phyloP scores from a whole-genome alignment of 768 basidiomycete species.

The Tubosaeta sp. region DNA sequence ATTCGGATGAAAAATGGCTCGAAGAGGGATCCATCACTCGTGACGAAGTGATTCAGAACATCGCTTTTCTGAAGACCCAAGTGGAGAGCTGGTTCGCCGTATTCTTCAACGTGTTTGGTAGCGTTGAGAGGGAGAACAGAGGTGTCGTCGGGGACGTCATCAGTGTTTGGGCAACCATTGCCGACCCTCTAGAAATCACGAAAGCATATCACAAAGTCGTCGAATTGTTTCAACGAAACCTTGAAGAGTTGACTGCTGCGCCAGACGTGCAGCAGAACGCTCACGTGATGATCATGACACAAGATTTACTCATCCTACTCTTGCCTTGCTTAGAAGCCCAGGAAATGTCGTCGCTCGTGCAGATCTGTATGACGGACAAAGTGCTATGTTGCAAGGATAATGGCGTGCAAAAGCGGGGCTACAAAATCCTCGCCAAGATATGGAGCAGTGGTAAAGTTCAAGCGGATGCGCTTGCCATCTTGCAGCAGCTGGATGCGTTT shows the following conservation, averaged over 20 bases:
- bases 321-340: conserved; percentile 64
- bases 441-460: conserved; percentile 59
- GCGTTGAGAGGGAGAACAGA: conserved; percentile 66
- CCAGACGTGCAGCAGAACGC: conserved; percentile 33
- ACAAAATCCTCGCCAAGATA: conserved; percentile 78
- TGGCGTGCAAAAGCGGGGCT: conserved; percentile 92
- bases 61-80: conserved; percentile 70
- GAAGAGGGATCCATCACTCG: conserved; percentile 40
- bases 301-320: conserved; percentile 83
- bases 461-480: conserved; percentile 51
- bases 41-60: conserved; percentile 59
- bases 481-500: conserved; percentile 63
- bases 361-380: conserved; percentile 59
- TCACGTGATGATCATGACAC: conserved; percentile 56
- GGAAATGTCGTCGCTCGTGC: conserved; percentile 63
- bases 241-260: conserved; percentile 38
- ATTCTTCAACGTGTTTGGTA: conserved; percentile 94
- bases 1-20: conserved; percentile 25
- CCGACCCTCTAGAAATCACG: conserved; percentile 72
- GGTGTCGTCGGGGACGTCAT: conserved; percentile 86
- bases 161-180: conserved; percentile 78
- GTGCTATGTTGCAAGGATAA: conserved; percentile 78
- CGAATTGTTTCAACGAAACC: conserved; percentile 62
- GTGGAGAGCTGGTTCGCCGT: conserved; percentile 93
- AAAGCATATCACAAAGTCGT: conserved; percentile 79